Base-by-base conservation (phyloP, 352 stramenopile species). In the Globisporangium cylindrosporum region DNA sequence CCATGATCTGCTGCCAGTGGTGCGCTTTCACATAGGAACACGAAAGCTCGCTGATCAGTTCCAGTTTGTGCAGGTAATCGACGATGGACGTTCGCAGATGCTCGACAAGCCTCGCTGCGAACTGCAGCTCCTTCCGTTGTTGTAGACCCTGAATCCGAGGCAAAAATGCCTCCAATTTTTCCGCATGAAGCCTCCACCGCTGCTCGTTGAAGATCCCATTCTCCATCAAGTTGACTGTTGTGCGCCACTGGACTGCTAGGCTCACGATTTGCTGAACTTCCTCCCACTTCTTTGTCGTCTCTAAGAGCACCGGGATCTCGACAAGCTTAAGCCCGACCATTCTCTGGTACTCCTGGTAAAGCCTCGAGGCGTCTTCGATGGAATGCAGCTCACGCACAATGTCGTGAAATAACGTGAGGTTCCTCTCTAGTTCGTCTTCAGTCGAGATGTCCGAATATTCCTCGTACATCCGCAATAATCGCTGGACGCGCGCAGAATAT, bases 311-410 rank as follows among this genome's bases (percentile, higher is more conserved):
- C 12, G 71, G 71, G n/a, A 90, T 80, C 9, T 90, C 82, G 1
- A 78, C 78, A 14, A 85, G 71, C 46, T 91, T 89, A 29, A 91
- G 71, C 6, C 81, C 81, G 10, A 91, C 81, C 74, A 91, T 88
- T 53, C 74, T 73, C 54, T 93, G 82, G 55, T 91, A 93, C 18
- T 88, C 80, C 67, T 89, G 77, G 43, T 91, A 93, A n/a, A 89
- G 58, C 32, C 64, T 71, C 3, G 78, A 78, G 4, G 85, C 74
- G 32, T 86, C 80, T 59, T 81, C 73, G 36, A 91, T 91, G 8
- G 66, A 59, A 36, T 69, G 36, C 12, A 91, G 68, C 25, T 93
- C 82, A 4, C 71, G 64, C 3, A 72, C 66, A 29, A 85, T 77
- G 10, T 91, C 83, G 70, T 89, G 70, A 62, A 89, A 88, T 14